A percentile compares a stretch with the other conserved stretches of the same genome.
These are phyloP conservation scores for Colletotrichum destructivum DNA, from an alignment of 2,329 filamentous ascomycete genomes.

Conservation along the genomic window DNA sequence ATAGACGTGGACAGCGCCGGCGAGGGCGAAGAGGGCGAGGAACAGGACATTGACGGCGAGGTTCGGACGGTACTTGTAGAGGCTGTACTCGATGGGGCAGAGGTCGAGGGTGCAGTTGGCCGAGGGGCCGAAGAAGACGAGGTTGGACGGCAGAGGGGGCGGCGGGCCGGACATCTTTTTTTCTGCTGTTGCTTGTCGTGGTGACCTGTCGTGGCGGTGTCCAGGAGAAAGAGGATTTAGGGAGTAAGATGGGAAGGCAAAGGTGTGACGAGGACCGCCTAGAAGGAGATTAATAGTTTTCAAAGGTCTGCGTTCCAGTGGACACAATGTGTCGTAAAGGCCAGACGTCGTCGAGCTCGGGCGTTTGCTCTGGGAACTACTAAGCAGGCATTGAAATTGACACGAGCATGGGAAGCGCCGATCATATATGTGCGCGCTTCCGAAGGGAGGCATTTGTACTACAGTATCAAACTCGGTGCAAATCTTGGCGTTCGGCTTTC, in stretches of 20 bases:
- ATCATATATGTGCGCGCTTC: neutral
- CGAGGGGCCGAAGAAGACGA: constrained; percentile 59
- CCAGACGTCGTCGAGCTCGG: constrained; percentile 1
- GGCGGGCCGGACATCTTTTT: constrained; percentile 43
- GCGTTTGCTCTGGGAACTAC: neutral
- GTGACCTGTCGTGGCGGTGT: neutral
- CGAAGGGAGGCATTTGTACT: constrained; percentile 1
- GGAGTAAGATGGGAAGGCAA: neutral
- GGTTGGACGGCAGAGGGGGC: constrained; percentile 29
- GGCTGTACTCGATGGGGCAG: constrained; percentile 61
- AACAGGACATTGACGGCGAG: constrained; percentile 60
- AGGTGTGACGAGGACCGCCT: neutral
- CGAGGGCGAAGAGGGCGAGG: constrained; percentile 60
- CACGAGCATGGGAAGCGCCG: neutral
- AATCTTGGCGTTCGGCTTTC: neutral
- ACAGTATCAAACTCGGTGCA: neutral
- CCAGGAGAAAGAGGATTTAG: neutral
- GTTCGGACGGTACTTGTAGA: constrained; percentile 64
- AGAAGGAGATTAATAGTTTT: neutral
- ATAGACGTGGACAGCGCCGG: constrained; percentile 61
- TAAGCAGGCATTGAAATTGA: constrained; percentile 1
- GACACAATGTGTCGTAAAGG: constrained; percentile 2
- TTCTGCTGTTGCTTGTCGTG: neutral
- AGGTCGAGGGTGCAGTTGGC: constrained; percentile 66
- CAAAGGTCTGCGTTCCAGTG: neutral